Base-by-base conservation (phyloP, 2,329 filamentous ascomycete species). In the Lecanicillium sp. region DNA sequence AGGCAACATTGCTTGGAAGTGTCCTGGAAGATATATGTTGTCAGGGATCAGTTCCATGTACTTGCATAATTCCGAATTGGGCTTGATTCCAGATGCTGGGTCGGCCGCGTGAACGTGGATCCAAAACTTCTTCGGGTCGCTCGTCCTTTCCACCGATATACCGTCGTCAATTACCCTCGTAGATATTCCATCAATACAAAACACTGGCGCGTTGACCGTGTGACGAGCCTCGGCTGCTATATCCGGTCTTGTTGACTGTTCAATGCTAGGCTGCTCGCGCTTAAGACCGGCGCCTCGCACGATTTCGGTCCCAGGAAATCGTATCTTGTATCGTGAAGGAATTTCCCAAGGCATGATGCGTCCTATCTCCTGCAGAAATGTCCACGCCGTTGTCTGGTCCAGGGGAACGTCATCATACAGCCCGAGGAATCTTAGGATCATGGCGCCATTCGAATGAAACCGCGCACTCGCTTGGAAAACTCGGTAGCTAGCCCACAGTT, bases 141-240 rank as follows among this genome's bases (percentile, higher is more conserved):
- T 65, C 1, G 83, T 76, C 38, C 65, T 62, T 59, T 89, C 83
- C 7, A 93, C 59, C 1, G 87, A 91, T 8, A 94, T 67, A 1
- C 83, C 87, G 60, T 94, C 87, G 55, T 94, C 87, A 50, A 93
- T 85, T 56, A 91, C 81, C 23, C 75, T 69, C 0, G 88, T 85
- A 29, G 66, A 67, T 17, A 73, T 71, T 23, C 77, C 74, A 58
- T 94, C 87, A 51, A 94, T 86, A 55, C 85, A 89, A 60, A 83
- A 90, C 2, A 86, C 77, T 0, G 74, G 76, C 19, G 79, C 59
- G n/a, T 72, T 58, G 0, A 67, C 38, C 12, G 81, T 75, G 50
- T 72, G 75, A 39, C 87, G 79, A 21, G 77, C 59, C 10, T 68
- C 66, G 3, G 61, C 61, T 9, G 78, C 70, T 17, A 68, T 58